Evolutionary conservation across 2,329 filamentous ascomycete species (phyloP), one percentile per base, ranked within the genome.

Genomic region (Ampelomyces quisqualis): DNA sequence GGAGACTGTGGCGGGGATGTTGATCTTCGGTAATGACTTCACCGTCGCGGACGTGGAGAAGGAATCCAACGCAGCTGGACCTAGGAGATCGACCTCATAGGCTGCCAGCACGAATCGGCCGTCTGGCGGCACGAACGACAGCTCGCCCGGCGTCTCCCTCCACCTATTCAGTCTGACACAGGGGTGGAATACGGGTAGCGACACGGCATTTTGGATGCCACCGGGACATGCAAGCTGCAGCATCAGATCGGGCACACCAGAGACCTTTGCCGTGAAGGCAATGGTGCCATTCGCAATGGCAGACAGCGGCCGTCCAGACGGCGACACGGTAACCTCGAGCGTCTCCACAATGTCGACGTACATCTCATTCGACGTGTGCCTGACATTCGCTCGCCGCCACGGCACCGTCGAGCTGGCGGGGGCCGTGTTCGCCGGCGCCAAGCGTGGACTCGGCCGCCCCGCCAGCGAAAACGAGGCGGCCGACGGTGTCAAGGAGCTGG

Each of bases 281-380:
- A 98, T 91, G 4, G 89, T 94, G 11, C 93, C 93, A 56, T 93
- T 87, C 10, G 89, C 87, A 51, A 95, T 85, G 3, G 93, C 91
- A 6, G 88, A 84, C 15, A 98, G 77, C 1, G 91, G 85, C 10
- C 90, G 79, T 4, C 93, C 93, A 0, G 90, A 96, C 0, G 93
- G 93, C 0, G 93, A 90, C 28, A 97, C 78, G 0, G 86, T 95
- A 27, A 96, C 88, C 1, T 84, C 81, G 0, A 98, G 75, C 1
- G 88, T 89, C 72, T 98, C 93, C 47, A 98, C 82, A 9, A 98
- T 82, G 65, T 98, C 93, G 42, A 95, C 91, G 66, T 97, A 97
- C 54, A 98, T 77, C 69, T 98, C 93, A 69, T 97, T 98, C 40
- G 88, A 95, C 3, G 91, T 97, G 68, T 98, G 93, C 11, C 90